A percentile compares a stretch with the other conserved stretches of the same genome.
phyloP scores from a whole-genome alignment of 148 eudicot species.

The Rhododendron williamsianum region DNA sequence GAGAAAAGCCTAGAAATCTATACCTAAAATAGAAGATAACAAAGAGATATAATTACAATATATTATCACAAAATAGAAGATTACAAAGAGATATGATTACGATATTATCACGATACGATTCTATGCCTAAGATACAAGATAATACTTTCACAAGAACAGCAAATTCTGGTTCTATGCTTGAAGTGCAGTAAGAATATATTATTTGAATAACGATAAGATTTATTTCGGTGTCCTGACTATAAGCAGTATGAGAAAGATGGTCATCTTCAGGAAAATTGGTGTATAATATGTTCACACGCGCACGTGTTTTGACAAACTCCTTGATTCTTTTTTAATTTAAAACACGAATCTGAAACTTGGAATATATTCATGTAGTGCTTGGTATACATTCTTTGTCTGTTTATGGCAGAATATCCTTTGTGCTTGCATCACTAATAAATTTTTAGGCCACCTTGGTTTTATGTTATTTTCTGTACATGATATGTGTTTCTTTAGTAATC shows the following conservation, averaged over 20 bases:
- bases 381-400: not conserved
- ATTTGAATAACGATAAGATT: not conserved
- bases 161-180: conserved; percentile 1
- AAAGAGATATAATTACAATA: no score
- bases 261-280: not conserved
- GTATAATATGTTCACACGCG: not conserved
- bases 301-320: not conserved
- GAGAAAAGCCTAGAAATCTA: no score
- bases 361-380: not conserved
- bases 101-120: no score
- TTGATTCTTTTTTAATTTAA: not conserved
- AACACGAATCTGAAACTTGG: not conserved
- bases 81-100: no score
- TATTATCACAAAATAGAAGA: no score
- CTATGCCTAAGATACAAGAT: no score
- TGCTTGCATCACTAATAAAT: not conserved
- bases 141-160: not conserved
- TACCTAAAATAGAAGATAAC: no score
- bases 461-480: not conserved
- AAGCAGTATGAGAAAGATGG: not conserved
- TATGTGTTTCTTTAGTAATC: not conserved
- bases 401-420: not conserved
- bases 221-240: not conserved
- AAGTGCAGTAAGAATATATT: not conserved
- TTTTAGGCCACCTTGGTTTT: not conserved